Evolutionary conservation across 2,329 filamentous ascomycete species (phyloP).

Genomic region (Cordyceps javanica): DNA sequence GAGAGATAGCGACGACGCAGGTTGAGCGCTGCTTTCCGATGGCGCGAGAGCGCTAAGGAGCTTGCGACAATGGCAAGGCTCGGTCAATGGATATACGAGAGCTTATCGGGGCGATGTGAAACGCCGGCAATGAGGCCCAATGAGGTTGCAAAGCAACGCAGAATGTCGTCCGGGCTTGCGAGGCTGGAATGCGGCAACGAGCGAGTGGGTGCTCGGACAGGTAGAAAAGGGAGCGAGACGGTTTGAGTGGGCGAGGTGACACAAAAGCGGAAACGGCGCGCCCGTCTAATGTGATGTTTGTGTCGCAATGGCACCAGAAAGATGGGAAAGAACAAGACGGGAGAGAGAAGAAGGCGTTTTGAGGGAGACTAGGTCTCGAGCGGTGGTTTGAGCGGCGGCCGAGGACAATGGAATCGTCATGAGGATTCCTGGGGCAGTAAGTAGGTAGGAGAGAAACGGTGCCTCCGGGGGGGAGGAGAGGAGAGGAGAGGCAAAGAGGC

Average conservation of each 20-base stretch:
- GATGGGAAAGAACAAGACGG: background rate
- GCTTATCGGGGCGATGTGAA: background rate
- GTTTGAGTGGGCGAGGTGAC: conserved; percentile 1
- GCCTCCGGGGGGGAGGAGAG: background rate
- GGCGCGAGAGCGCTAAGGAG: background rate
- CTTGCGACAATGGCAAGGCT: background rate
- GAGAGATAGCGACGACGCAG: background rate
- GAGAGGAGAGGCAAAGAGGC: background rate
- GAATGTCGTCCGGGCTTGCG: background rate
- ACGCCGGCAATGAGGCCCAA: background rate
- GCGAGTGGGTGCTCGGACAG: background rate
- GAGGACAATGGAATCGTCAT: conserved; percentile 6
- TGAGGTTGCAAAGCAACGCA: background rate
- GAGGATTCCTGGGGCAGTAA: background rate
- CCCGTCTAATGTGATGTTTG: background rate
- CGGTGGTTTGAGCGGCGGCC: background rate
- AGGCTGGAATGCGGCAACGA: conserved; percentile 3
- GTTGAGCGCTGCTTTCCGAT: background rate
- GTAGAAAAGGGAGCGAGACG: conserved; percentile 1
- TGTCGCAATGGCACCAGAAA: background rate
- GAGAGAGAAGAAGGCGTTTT: background rate
- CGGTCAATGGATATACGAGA: background rate
- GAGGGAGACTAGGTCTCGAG: background rate
- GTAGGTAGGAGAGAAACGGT: background rate
- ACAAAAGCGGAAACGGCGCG: background rate